Percentiles rank a stretch among this genome's conserved stretches.
Conservation (phyloP, 345 rosid species). For the Eucalyptus curtisii region DNA sequence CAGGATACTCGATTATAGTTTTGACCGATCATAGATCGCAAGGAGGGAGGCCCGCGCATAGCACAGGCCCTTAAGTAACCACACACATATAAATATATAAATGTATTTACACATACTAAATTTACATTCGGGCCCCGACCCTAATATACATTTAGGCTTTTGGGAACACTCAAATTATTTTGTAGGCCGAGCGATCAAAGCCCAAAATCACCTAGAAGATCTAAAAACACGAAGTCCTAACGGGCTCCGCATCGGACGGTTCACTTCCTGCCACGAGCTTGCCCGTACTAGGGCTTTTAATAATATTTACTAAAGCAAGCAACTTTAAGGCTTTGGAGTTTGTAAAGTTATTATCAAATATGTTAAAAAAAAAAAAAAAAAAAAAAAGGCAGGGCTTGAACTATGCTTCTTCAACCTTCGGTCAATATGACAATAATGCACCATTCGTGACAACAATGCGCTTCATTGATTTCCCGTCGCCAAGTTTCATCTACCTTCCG, state of each 20-base stretch:
- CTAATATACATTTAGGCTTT: not conserved
- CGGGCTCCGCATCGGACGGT: not conserved
- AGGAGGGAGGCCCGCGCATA: not conserved
- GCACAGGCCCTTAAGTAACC: not conserved
- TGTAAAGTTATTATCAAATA: not conserved
- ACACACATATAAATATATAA: not conserved
- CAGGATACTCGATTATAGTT: not conserved
- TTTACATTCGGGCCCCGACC: not conserved
- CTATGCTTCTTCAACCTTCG: not conserved
- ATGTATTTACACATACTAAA: not conserved
- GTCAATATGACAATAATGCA: not conserved
- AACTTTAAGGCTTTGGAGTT: not conserved
- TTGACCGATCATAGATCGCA: not conserved
- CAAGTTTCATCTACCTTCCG: not conserved
- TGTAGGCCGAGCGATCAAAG: not conserved
- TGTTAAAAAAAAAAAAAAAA: too few relatives aligned
- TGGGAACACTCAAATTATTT: not conserved
- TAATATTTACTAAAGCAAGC: not conserved
- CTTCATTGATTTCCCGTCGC: not conserved
- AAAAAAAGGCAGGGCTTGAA: not conserved
- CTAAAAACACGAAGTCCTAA: not conserved
- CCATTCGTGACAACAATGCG: not conserved
- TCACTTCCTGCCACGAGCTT: not conserved
- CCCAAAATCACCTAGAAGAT: not conserved
- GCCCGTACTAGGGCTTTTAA: not conserved